A percentile compares a stretch with the other conserved stretches of the same genome.
Conservation (phyloP, 768 basidiomycete genomes). For the Hypholoma fasciculare region DNA sequence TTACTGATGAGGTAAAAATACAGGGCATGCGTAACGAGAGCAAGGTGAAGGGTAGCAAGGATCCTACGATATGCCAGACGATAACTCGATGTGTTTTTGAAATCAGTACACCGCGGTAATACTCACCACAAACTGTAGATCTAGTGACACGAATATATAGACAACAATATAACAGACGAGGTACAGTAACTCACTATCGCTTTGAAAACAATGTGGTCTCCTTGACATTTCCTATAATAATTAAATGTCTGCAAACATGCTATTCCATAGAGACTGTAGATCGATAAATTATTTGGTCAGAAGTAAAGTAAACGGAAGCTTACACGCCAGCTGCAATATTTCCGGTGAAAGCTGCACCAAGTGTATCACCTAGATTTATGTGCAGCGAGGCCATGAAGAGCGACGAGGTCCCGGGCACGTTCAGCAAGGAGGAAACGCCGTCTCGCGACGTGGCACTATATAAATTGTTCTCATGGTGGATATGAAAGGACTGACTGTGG, state of each 20-base stretch:
- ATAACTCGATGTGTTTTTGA: background rate
- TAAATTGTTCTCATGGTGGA: background rate
- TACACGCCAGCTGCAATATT: conserved; percentile 39
- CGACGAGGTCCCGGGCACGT: background rate
- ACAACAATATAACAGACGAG: background rate
- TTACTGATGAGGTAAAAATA: conserved; percentile 38
- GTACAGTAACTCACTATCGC: conserved; percentile 22
- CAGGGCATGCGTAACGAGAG: conserved; percentile 30
- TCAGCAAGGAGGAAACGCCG: background rate
- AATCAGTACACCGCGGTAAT: background rate
- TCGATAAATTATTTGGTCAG: background rate
- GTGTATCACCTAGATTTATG: conserved; percentile 31
- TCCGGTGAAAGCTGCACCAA: conserved; percentile 48
- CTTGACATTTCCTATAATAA: conserved; percentile 33
- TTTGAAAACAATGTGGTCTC: conserved; percentile 30
- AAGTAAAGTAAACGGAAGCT: conserved; percentile 9
- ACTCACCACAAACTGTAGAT: conserved; percentile 27
- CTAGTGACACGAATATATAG: conserved; percentile 4
- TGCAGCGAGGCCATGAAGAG: conserved; percentile 10
- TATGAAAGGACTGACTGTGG: background rate
- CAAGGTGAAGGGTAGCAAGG: conserved; percentile 34
- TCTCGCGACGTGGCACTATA: background rate
- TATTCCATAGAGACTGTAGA: conserved; percentile 39
- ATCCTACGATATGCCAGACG: conserved; percentile 25
- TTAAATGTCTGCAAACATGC: conserved; percentile 40